Base-by-base conservation (phyloP, 2,329 filamentous ascomycete genomes). In the Coniochaeta ligniaria region DNA sequence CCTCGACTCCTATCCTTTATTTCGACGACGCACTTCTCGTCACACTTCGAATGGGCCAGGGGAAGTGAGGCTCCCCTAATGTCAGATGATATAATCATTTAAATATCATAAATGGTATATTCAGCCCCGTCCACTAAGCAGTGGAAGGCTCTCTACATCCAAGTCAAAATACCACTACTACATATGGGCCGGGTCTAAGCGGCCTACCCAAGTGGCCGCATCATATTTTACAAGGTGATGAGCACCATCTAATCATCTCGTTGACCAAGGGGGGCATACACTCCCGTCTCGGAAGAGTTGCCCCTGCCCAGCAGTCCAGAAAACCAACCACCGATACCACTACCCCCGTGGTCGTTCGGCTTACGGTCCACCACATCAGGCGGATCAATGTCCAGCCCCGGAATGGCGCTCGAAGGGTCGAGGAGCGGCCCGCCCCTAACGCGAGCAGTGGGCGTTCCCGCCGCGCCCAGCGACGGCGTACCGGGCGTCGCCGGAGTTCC, bases 331-430 rank as follows among this genome's bases (percentile, higher is more conserved):
- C 79, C 76, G 38, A 84, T 74, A 60, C 79, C 72, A 61, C 76
- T 71, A n/a, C 75, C 73, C 3, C 68, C 71, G 26, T 72, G 70
- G 36, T 65, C 67, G 2, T 65, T 65, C n/a, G n/a, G 43, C 64
- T 57, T 57, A 24, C 54, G 6, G 54, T 57, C 35, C 28, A 57
- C 54, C 31, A 38, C 35, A 57, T 57, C 54, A 1, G 92, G 91
- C 6, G 91, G 90, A 45, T 96, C 87, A 60, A 97, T 90, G 67
- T 92, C 86, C 60, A 97, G 80, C 9, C 89, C 88, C 1, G 92
- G 92, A 62, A 96, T 92, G 8, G 86, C 86, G 64, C 80, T 85
- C 5, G 89, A 85, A 1, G 88, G 76, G 14, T 82, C 85, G 63
- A 84, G 70, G 63, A 84, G 70, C 36, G 76, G 72, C 22, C 79